Conservation (phyloP, 805 yeast species). For the Monosporozyma siamensis region DNA sequence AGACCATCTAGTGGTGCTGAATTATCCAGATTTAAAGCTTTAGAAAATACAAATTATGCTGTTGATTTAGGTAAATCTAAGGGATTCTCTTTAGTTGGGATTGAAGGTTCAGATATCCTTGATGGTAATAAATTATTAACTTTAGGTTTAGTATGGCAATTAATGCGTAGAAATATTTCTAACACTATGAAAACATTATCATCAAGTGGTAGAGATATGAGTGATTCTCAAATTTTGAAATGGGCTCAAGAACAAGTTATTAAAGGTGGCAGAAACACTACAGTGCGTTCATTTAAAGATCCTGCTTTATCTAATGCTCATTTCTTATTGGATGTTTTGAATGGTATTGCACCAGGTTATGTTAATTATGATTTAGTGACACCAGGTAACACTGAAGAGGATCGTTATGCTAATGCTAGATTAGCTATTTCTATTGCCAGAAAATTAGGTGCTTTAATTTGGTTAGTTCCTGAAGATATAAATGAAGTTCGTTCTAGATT, state of each 20-base stretch:
- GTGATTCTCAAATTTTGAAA: constrained; percentile 77
- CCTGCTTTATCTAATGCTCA: constrained; percentile 65
- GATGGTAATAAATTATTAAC: constrained; percentile 88
- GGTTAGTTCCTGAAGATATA: constrained; percentile 99
- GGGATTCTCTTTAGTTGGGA: constrained; percentile 90
- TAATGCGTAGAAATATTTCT: constrained; percentile 92
- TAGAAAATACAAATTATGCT: constrained; percentile 97
- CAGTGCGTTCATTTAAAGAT: constrained; percentile 81
- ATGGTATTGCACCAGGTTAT: constrained; percentile 94
- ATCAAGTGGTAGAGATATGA: constrained; percentile 61
- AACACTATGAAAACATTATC: constrained; percentile 69
- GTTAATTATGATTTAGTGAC: constrained; percentile 91
- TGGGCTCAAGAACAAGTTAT: constrained; percentile 88
- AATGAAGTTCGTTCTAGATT: constrained; percentile 91
- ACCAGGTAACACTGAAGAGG: constrained; percentile 72
- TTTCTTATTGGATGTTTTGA: constrained; percentile 78
- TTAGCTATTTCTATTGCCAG: constrained; percentile 97
- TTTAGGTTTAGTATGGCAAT: constrained; percentile 93
- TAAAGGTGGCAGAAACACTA: constrained; percentile 72
- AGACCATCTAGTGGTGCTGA: constrained; percentile 69
- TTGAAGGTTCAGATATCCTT: constrained; percentile 93
- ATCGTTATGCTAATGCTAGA: constrained; percentile 87
- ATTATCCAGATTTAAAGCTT: constrained; percentile 82
- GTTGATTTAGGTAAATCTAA: constrained; percentile 91
- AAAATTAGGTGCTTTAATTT: constrained; percentile 92